Percentiles rank a stretch among this genome's conserved stretches.
Conservation (phyloP, 139 green algal genomes). For the Tetradesmus lagerheimii region DNA sequence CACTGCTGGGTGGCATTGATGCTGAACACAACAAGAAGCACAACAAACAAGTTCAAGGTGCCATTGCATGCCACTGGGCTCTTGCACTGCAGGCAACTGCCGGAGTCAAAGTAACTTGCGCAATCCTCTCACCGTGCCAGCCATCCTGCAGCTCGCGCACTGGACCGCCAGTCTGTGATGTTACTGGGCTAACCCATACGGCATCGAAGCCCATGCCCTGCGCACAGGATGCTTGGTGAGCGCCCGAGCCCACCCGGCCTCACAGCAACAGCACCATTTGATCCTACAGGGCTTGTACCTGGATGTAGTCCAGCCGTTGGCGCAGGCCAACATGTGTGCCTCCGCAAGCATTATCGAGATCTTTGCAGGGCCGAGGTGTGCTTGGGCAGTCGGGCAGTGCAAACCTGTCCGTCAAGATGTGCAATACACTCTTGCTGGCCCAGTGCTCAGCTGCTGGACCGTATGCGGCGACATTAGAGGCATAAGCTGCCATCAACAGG, state of each 20-base stretch:
- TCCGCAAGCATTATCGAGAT: constrained; percentile 41
- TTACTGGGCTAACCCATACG: constrained; percentile 41
- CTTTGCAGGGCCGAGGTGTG: constrained; percentile 36
- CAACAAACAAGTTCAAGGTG: background rate
- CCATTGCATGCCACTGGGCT: background rate
- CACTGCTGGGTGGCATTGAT: background rate
- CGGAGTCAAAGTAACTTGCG: constrained; percentile 17
- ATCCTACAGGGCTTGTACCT: constrained; percentile 11
- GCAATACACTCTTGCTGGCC: constrained; percentile 29
- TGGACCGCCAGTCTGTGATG: constrained; percentile 40
- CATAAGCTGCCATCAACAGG: background rate
- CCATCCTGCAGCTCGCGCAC: constrained; percentile 35
- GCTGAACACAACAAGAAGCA: background rate
- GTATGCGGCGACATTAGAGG: background rate
- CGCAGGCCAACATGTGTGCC: constrained; percentile 41
- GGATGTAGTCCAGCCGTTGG: constrained; percentile 43
- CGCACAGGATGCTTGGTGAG: background rate
- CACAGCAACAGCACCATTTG: background rate
- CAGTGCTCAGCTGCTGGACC: constrained; percentile 20
- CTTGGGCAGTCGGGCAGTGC: constrained; percentile 31
- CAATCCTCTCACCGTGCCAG: constrained; percentile 37
- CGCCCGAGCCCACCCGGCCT: background rate
- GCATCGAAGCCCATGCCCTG: constrained; percentile 46
- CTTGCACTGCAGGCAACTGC: background rate
- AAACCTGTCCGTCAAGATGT: constrained; percentile 45